A percentile compares a stretch with the other conserved stretches of the same genome.
Evolutionary conservation across 495 filamentous ascomycete species (phyloP).

Genomic region (Talaromyces proteolyticus): DNA sequence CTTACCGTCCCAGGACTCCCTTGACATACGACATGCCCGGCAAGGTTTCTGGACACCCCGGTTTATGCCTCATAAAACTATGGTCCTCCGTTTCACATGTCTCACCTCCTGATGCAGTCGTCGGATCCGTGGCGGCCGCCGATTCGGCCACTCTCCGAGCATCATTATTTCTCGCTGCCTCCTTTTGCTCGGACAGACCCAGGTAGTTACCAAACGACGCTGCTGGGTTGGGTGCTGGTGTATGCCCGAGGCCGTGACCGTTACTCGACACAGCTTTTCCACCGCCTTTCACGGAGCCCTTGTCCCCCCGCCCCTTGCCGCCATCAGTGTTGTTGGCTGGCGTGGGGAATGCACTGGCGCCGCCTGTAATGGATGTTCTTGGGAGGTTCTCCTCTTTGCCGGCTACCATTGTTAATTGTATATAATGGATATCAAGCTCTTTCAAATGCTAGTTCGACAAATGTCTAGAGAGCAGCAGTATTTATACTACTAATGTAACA

Average conservation of each 20-base stretch:
- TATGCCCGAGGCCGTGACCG: constrained; percentile 8
- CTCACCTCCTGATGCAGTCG: constrained; percentile 8
- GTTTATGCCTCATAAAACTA: constrained; percentile 26
- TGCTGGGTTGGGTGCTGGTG: constrained; percentile 14
- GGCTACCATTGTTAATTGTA: neutral
- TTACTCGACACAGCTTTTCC: neutral
- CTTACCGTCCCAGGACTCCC: constrained; percentile 23
- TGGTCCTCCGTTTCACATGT: constrained; percentile 29
- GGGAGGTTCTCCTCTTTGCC: constrained; percentile 1
- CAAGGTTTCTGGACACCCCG: constrained; percentile 25
- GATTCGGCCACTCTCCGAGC: constrained; percentile 12
- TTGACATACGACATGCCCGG: constrained; percentile 25
- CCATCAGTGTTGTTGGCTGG: constrained; percentile 27
- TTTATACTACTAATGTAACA: too few relatives aligned
- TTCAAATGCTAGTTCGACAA: too few relatives aligned
- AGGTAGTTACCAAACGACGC: constrained; percentile 24
- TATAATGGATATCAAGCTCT: too few relatives aligned
- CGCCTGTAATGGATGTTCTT: constrained; percentile 11
- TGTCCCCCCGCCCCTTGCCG: constrained; percentile 14
- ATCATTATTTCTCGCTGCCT: constrained; percentile 18
- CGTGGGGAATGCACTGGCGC: constrained; percentile 21
- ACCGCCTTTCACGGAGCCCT: constrained; percentile 11
- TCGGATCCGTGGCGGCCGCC: neutral
- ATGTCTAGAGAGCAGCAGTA: too few relatives aligned
- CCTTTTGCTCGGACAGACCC: constrained; percentile 27